Conservation (phyloP, 2,329 filamentous ascomycete species). For the Ceratocystis ficicola region DNA sequence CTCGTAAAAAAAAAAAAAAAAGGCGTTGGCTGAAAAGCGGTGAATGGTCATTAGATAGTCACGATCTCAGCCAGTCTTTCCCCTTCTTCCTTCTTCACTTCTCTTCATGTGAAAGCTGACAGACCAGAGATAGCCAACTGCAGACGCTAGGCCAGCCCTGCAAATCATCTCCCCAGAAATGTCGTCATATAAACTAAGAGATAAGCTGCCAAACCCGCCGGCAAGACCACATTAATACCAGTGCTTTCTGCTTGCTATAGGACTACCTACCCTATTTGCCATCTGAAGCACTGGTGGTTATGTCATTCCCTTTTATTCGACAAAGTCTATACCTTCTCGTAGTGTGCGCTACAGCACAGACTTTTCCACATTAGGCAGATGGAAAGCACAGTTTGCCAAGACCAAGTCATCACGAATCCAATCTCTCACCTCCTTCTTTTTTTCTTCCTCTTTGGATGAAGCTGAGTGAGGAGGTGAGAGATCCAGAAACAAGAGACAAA, state of each 20-base stretch:
- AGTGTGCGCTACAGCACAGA: background rate
- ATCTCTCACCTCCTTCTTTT: background rate
- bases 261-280: background rate
- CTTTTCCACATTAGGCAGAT: background rate
- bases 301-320: background rate
- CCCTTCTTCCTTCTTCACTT: background rate
- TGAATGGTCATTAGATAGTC: background rate
- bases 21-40: background rate
- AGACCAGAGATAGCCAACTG: background rate
- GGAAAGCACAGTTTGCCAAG: background rate
- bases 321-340: background rate
- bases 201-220: background rate
- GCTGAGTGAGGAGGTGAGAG: background rate
- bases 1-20: background rate
- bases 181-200: background rate
- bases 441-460: background rate
- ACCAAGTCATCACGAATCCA: background rate
- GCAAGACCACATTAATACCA: background rate
- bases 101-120: background rate
- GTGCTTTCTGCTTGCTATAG: background rate
- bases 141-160: background rate
- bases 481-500: background rate
- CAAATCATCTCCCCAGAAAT: background rate
- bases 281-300: background rate
- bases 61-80: background rate